A percentile compares a stretch with the other conserved stretches of the same genome.
Evolutionary conservation across 75 land plant species (phyloP).

Genomic region (Pinus taeda): DNA sequence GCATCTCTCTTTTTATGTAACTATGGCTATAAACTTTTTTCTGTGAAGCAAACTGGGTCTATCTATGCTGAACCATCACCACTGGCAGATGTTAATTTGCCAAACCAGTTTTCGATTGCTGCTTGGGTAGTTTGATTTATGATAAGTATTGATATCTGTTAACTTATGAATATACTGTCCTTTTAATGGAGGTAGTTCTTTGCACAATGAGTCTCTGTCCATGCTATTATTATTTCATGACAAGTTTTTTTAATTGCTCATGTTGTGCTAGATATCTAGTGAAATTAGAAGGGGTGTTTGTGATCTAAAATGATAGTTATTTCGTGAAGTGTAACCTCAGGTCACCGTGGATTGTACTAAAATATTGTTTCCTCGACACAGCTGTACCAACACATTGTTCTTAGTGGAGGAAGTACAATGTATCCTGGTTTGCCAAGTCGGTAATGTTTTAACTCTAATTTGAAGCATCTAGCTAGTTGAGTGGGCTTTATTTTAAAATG

Average conservation of each 20-base stretch:
- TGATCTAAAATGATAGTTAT: background rate
- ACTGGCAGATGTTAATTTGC: background rate
- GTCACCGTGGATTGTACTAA: background rate
- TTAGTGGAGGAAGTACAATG: conserved; percentile 99
- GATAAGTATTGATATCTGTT: background rate
- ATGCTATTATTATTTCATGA: background rate
- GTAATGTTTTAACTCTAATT: conserved; percentile 34
- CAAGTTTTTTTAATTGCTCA: background rate
- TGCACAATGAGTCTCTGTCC: background rate
- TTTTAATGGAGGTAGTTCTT: background rate
- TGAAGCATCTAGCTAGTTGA: background rate
- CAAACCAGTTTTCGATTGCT: background rate
- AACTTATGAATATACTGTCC: background rate
- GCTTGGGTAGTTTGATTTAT: background rate
- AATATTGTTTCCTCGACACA: conserved; percentile 30
- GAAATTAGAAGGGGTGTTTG: background rate
- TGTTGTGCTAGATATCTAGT: background rate
- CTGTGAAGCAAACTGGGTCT: background rate
- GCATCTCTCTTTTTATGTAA: background rate
- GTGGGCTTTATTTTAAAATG: background rate
- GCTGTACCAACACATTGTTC: conserved; percentile 98
- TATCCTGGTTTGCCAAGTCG: conserved; percentile 99
- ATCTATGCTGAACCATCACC: background rate
- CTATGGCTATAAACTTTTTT: background rate
- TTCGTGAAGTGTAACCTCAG: background rate